Conservation (phyloP, 129 eudicot genomes). For the Pulicaria dysenterica region DNA sequence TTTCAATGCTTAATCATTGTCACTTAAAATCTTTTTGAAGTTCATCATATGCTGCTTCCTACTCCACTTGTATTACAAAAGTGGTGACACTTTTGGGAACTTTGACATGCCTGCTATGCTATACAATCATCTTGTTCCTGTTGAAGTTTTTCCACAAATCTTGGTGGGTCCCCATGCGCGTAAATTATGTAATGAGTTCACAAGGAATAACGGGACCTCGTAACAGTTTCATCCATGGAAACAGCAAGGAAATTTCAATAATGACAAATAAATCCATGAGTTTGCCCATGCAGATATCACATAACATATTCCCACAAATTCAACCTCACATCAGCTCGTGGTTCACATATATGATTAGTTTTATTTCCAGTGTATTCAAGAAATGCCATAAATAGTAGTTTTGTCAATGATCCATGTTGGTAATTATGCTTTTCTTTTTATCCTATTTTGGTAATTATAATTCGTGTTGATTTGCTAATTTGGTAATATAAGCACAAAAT, state of each 20-base stretch:
- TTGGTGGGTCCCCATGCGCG: conserved; percentile 21
- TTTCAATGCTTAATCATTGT: no score
- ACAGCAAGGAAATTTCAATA: conserved; percentile 4
- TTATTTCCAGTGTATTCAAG: neutral
- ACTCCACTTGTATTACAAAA: neutral
- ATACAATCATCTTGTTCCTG: neutral
- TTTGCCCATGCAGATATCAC: conserved; percentile 27
- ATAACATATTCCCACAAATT: conserved; percentile 20
- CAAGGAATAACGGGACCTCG: conserved; percentile 32
- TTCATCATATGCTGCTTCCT: no score
- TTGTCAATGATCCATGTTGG: no score
- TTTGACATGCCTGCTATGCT: conserved; percentile 13
- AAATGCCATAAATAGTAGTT: no score
- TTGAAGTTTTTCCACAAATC: conserved; percentile 22
- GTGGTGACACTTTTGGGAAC: neutral
- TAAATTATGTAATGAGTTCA: conserved; percentile 19
- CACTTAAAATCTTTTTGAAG: no score
- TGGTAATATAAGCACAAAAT: no score
- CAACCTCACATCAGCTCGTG: conserved; percentile 27
- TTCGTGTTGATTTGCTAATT: no score
- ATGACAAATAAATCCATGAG: conserved; percentile 17
- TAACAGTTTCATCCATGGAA: conserved; percentile 28
- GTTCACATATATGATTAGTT: conserved; percentile 23
- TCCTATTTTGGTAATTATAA: no score
- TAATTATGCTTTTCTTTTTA: no score